Conservation (phyloP, 768 basidiomycete genomes). For the Collybia nuda region DNA sequence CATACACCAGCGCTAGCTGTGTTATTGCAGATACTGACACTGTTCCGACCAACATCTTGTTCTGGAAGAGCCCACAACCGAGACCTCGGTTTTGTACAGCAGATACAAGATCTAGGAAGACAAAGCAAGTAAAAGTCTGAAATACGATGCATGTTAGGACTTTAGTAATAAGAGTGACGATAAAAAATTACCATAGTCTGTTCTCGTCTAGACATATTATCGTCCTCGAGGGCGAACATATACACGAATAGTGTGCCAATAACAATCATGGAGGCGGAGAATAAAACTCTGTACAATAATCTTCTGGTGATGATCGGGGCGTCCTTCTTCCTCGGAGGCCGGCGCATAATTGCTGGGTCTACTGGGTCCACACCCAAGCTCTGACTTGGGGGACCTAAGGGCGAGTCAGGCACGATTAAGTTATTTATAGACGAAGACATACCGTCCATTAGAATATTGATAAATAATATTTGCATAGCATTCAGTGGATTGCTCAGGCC, state of each 20-base stretch:
- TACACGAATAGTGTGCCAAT: constrained; percentile 87
- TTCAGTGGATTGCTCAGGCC: constrained; percentile 91
- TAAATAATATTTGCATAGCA: constrained; percentile 99
- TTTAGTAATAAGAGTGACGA: not conserved
- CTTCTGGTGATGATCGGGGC: constrained; percentile 81
- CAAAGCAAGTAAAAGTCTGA: constrained; percentile 96
- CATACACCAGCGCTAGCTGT: constrained; percentile 85
- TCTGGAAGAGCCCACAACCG: constrained; percentile 78
- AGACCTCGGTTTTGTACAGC: constrained; percentile 94
- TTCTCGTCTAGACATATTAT: constrained; percentile 79
- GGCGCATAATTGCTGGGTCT: constrained; percentile 88
- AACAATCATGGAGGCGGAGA: constrained; percentile 92
- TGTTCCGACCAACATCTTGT: constrained; percentile 87
- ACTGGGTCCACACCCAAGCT: constrained; percentile 97
- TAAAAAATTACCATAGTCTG: constrained; percentile 82
- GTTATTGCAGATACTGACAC: constrained; percentile 84
- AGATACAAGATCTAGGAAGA: constrained; percentile 94
- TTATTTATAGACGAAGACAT: constrained; percentile 13
- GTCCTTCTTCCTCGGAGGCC: constrained; percentile 90
- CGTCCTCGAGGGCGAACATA: constrained; percentile 78
- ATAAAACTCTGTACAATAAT: constrained; percentile 79
- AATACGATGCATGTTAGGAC: constrained; percentile 7
- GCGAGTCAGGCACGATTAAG: not conserved
- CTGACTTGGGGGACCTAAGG: constrained; percentile 88
- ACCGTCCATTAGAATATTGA: constrained; percentile 99